Base-by-base conservation (phyloP, 768 basidiomycete species). In the Asterophora parasitica region DNA sequence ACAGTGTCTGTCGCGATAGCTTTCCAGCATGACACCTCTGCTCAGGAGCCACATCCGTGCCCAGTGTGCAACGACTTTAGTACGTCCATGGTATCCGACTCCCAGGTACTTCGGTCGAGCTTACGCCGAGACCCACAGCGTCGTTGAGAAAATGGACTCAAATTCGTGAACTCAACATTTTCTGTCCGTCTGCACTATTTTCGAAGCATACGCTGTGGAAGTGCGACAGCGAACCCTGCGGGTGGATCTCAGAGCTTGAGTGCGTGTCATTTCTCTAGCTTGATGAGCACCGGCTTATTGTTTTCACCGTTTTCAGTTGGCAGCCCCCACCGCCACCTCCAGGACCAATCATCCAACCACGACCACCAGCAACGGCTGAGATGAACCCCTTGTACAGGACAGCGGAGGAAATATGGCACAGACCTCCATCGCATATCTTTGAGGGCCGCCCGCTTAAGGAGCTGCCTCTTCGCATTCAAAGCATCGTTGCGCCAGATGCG, bases 341-440 rank as follows among this genome's bases (percentile, higher is more conserved):
- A n/a, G n/a, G 13, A 15, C 31, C 26, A 13, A 7, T 16, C 9
- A 34, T 30, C 7, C 32, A 16, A 28, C 32, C 19, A 7, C 40
- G 44, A 32, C 49, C 44, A 8, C 36, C 40, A 4, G 39, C 48
- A 6, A 38, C 45, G 1, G 36, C 28, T 15, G 50, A 52, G 38
- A 31, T 54, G 37, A 54, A 54, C n/a, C 45, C 42, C 13, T 19
- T 50, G 27, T 56, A 48, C 26, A 49, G 31, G 36, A 48, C 46
- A 7, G 46, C 46, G 13, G 53, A 52, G 17, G 27, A 41, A 23
- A 23, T 23, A 35, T 50, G 53, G 50, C 51, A 54, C 42, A n/a
- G 49, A 26, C 53, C 56, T 13, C 48, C 51, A 16, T 48, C 53
- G 12, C 46, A 20, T 30, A 28, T 52, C 15, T 42, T 55, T 17